Conservation (phyloP, 495 filamentous ascomycete species). For the Tuber microsphaerosporum region DNA sequence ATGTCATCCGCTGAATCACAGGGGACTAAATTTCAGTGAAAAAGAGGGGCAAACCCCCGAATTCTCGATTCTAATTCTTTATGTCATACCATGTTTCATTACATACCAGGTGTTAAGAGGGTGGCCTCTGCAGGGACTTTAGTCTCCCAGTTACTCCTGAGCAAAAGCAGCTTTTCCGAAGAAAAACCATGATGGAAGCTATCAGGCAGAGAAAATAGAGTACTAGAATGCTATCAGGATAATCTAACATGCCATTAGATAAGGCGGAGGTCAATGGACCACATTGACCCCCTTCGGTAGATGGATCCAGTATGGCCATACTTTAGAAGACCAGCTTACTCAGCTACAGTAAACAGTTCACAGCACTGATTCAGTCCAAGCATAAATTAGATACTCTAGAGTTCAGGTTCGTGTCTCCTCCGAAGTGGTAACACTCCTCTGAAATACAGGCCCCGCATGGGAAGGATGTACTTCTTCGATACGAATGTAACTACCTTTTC, state of each 20-base stretch:
- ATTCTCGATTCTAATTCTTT: not conserved
- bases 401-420: not conserved
- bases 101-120: not conserved
- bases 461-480: not conserved
- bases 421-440: not conserved
- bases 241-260: not conserved
- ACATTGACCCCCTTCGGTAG: not conserved
- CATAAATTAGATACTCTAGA: not conserved
- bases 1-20: not conserved
- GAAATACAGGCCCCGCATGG: not conserved
- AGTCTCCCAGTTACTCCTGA: too few species aligned
- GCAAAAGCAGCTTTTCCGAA: too few species aligned
- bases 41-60: not conserved
- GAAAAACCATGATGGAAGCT: too few species aligned
- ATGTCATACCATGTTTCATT: not conserved
- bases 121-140: not conserved
- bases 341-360: not conserved
- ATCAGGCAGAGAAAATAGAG: too few species aligned
- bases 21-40: not conserved
- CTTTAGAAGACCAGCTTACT: not conserved
- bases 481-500: not conserved
- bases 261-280: not conserved
- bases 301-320: not conserved
- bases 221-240: too few species aligned
- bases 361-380: too few species aligned